Percentiles rank a stretch among this genome's conserved stretches.
Conservation (phyloP, 2,329 filamentous ascomycete genomes). For the Claviceps monticola region DNA sequence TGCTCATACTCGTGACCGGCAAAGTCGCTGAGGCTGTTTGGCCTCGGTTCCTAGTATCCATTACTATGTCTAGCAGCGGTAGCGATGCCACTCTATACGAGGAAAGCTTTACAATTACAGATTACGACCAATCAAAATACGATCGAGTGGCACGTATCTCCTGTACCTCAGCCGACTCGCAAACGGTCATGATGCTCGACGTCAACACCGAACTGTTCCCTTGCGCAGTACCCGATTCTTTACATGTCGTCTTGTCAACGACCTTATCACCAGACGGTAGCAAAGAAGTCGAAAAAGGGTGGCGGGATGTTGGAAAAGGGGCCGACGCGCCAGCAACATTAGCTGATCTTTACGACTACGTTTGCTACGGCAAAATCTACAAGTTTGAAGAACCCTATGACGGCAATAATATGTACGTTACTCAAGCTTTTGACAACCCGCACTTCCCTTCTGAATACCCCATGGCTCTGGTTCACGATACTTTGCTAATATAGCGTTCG, state of each 20-base stretch:
- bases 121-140: constrained; percentile 76
- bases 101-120: constrained; percentile 73
- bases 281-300: constrained; percentile 63
- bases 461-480: neutral
- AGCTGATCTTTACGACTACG: constrained; percentile 76
- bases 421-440: neutral
- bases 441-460: neutral
- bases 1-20: neutral
- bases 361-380: constrained; percentile 80
- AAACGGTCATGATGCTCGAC: constrained; percentile 71
- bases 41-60: neutral
- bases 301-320: constrained; percentile 57
- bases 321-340: constrained; percentile 43
- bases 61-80: constrained; percentile 28
- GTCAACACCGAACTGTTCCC: constrained; percentile 91
- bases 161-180: constrained; percentile 60
- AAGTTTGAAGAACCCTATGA: constrained; percentile 70
- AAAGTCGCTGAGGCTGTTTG: neutral
- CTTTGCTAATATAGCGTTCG: constrained; percentile 1
- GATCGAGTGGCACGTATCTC: constrained; percentile 83
- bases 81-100: constrained; percentile 89
- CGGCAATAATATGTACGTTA: constrained; percentile 62
- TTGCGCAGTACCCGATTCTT: constrained; percentile 54
- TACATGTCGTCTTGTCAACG: constrained; percentile 72
- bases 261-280: constrained; percentile 76